Evolutionary conservation across 2,329 filamentous ascomycete genomes (phyloP).

Genomic region (Aspergillus chevalieri): DNA sequence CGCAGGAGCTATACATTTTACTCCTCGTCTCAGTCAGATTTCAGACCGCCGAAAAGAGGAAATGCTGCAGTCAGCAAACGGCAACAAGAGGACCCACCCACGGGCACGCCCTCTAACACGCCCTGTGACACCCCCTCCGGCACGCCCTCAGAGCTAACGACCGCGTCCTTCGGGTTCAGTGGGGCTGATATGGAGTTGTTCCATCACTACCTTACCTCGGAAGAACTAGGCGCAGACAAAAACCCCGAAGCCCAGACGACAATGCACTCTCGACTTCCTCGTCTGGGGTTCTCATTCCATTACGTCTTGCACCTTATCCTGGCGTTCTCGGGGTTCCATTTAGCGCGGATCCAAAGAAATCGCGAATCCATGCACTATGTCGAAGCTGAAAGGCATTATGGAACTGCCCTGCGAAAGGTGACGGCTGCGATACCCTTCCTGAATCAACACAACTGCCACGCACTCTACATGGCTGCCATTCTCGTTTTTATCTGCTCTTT

Average conservation of each 20-base stretch:
- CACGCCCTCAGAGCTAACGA: not conserved
- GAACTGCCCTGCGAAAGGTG: slow-evolving; percentile 6
- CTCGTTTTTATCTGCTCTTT: slow-evolving; percentile 9
- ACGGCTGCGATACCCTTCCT: slow-evolving; percentile 1
- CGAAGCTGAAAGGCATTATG: slow-evolving; percentile 8
- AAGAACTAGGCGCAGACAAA: slow-evolving; percentile 2
- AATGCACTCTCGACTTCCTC: slow-evolving; percentile 3
- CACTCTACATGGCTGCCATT: slow-evolving; percentile 3
- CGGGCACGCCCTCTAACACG: not conserved
- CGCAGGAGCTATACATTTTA: slow-evolving; percentile 2
- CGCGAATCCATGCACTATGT: not conserved
- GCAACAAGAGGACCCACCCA: not conserved
- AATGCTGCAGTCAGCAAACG: not conserved
- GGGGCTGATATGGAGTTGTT: slow-evolving; percentile 11
- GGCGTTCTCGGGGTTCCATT: slow-evolving; percentile 9
- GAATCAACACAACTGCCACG: slow-evolving; percentile 1
- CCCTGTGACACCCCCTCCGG: too few species aligned
- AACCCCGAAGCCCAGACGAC: not conserved
- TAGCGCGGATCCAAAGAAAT: not conserved
- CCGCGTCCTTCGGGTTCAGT: slow-evolving; percentile 6
- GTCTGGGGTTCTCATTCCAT: slow-evolving; percentile 6
- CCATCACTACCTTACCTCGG: slow-evolving; percentile 8
- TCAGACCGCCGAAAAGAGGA: slow-evolving; percentile 5
- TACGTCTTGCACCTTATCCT: slow-evolving; percentile 10
- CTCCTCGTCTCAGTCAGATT: slow-evolving; percentile 5